These are phyloP conservation scores for Ogataea ramenticola DNA, from an alignment of 805 yeast species.

Conservation along the genomic window DNA sequence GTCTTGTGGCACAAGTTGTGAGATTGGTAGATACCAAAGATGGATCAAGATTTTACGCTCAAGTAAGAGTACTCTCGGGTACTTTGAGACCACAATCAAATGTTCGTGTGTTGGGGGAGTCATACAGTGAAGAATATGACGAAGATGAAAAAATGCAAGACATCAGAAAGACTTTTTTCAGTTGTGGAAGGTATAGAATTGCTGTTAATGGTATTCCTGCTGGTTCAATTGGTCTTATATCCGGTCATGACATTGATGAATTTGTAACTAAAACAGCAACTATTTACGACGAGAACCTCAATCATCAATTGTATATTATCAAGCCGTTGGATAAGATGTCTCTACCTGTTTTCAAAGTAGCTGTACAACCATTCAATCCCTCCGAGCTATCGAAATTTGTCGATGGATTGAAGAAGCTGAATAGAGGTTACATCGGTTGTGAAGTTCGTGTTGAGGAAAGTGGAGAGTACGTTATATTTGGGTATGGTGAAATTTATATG, in stretches of 20 bases:
- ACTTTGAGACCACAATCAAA: slow-evolving; percentile 37
- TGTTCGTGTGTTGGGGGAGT: slow-evolving; percentile 52
- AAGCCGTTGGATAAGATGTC: slow-evolving; percentile 36
- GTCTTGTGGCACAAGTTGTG: slow-evolving; percentile 45
- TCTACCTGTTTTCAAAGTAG: slow-evolving; percentile 66
- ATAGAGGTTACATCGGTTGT: slow-evolving; percentile 58
- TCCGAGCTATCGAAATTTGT: slow-evolving; percentile 68
- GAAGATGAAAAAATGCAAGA: slow-evolving; percentile 43
- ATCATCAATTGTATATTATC: slow-evolving; percentile 22
- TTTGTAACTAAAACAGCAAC: slow-evolving; percentile 57
- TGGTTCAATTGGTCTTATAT: slow-evolving; percentile 64
- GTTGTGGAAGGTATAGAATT: slow-evolving; percentile 66
- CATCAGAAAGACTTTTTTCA: slow-evolving; percentile 38
- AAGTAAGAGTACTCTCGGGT: slow-evolving; percentile 62
- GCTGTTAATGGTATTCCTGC: slow-evolving; percentile 45
- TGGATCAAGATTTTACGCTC: slow-evolving; percentile 43
- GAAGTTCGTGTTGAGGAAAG: slow-evolving; percentile 75
- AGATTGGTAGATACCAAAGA: slow-evolving; percentile 53
- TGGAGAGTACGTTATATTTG: slow-evolving; percentile 76
- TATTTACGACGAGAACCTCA: slow-evolving; percentile 28
- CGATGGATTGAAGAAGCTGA: slow-evolving; percentile 58
- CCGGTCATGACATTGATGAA: slow-evolving; percentile 48
- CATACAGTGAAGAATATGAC: slow-evolving; percentile 37
- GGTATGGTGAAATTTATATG: slow-evolving; percentile 81
- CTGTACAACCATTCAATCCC: slow-evolving; percentile 76